phyloP scores from a whole-genome alignment of 1,284 basidiomycete species.

The Flammula alnicola region DNA sequence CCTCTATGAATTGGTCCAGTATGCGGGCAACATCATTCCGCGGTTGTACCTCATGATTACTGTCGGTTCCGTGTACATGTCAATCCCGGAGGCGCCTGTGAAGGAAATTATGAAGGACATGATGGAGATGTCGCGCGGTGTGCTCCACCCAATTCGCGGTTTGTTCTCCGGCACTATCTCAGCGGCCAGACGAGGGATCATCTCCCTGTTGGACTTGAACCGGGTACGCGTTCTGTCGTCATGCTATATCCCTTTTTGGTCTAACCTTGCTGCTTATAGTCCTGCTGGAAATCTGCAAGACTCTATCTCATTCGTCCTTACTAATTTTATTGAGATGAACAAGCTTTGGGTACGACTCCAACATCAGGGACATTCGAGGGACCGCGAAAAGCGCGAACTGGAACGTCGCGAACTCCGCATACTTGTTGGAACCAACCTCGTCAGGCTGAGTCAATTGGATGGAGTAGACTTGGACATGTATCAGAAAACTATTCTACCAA shows the following conservation, averaged over 20 bases:
- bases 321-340: constrained; percentile 99
- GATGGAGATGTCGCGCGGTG: constrained; percentile 98
- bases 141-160: constrained; percentile 91
- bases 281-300: constrained; percentile 89
- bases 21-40: constrained; percentile 93
- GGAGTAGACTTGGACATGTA: constrained; percentile 95
- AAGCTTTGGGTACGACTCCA: constrained; percentile 97
- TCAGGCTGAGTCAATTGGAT: constrained; percentile 90
- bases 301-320: constrained; percentile 91
- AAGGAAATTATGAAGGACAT: constrained; percentile 99
- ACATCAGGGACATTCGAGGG: constrained; percentile 93
- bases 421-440: constrained; percentile 94
- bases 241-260: constrained; percentile 5
- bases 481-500: constrained; percentile 81
- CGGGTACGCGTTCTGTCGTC: constrained; percentile 63
- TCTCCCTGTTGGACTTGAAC: constrained; percentile 82
- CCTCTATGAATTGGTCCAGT: constrained; percentile 97
- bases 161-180: constrained; percentile 93
- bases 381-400: constrained; percentile 94
- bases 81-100: constrained; percentile 90
- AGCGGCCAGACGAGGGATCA: constrained; percentile 94
- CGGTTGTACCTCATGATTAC: constrained; percentile 98
- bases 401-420: constrained; percentile 92
- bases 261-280: constrained; percentile 43
- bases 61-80: constrained; percentile 97